A percentile compares a stretch with the other conserved stretches of the same genome.
Evolutionary conservation across 306 rosid genomes (phyloP).

Genomic region (Quercus engelmannii): DNA sequence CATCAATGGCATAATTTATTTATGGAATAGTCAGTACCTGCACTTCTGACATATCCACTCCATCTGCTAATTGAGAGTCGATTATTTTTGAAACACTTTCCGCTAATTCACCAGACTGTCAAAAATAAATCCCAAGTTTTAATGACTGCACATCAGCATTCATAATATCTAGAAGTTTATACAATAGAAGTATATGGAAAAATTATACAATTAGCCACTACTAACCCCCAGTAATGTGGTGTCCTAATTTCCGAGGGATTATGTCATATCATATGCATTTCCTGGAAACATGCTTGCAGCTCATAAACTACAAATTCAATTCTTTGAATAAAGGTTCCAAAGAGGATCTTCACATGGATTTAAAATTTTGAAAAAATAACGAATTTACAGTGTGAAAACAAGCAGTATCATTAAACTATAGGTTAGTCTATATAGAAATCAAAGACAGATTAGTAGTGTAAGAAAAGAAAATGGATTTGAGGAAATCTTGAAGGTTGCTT

Average conservation of each 20-base stretch:
- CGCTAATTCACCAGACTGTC: slow-evolving; percentile 94
- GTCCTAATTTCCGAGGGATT: not conserved
- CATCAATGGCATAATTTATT: not conserved
- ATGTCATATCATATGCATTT: not conserved
- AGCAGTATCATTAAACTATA: not conserved
- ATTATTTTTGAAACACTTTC: slow-evolving; percentile 92
- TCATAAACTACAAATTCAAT: not conserved
- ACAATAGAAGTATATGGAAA: not conserved
- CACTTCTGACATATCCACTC: slow-evolving; percentile 94
- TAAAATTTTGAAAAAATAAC: not conserved
- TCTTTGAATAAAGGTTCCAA: not conserved
- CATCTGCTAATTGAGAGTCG: slow-evolving; percentile 68
- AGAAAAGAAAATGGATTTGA: not conserved
- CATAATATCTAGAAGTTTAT: not conserved
- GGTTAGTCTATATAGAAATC: not conserved
- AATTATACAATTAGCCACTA: not conserved
- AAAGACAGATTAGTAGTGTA: not conserved
- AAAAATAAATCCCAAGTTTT: slow-evolving; percentile 26
- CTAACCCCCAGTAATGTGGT: not conserved
- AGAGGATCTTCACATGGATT: not conserved
- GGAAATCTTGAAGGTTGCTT: no score
- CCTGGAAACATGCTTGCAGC: not conserved
- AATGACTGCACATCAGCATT: slow-evolving; percentile 16
- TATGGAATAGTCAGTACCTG: slow-evolving; percentile 55
- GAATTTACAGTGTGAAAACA: not conserved